Evolutionary conservation across 208 protist genomes (phyloP).

Genomic region (Jaenimonas drosophilae): DNA sequence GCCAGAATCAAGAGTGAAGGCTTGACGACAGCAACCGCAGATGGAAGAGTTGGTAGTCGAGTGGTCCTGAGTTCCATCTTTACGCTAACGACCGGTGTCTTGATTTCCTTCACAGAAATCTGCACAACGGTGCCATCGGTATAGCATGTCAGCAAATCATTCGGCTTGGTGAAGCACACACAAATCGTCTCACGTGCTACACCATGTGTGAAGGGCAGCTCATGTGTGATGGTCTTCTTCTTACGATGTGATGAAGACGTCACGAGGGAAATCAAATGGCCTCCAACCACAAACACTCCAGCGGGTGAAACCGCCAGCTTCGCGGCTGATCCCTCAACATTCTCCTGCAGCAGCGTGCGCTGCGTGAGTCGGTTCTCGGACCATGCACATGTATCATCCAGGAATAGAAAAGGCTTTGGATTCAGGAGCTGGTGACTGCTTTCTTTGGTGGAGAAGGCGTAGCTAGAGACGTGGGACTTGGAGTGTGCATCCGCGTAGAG

Average conservation of each 20-base stretch:
- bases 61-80: no score
- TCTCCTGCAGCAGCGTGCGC: conserved; percentile 23
- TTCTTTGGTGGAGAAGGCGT: conserved; percentile 20
- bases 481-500: conserved; percentile 55
- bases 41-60: conserved; percentile 14
- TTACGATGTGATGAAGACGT: no score
- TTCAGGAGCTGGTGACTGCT: no score
- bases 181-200: no score
- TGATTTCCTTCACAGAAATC: no score
- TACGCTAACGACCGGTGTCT: no score
- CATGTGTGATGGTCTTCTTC: no score
- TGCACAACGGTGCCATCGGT: no score
- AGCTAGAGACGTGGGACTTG: conserved; percentile 58
- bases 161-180: no score
- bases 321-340: conserved; percentile 48
- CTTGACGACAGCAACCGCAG: conserved; percentile 10
- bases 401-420: conserved; percentile 3
- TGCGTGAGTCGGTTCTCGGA: conserved; percentile 7
- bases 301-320: conserved; percentile 23
- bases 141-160: no score
- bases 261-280: no score
- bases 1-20: conserved; percentile 26
- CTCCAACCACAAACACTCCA: conserved; percentile 57
- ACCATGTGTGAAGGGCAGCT: no score
- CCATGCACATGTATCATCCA: background rate